Conservation (phyloP, 2,329 filamentous ascomycete genomes). For the Neonectria hederae region DNA sequence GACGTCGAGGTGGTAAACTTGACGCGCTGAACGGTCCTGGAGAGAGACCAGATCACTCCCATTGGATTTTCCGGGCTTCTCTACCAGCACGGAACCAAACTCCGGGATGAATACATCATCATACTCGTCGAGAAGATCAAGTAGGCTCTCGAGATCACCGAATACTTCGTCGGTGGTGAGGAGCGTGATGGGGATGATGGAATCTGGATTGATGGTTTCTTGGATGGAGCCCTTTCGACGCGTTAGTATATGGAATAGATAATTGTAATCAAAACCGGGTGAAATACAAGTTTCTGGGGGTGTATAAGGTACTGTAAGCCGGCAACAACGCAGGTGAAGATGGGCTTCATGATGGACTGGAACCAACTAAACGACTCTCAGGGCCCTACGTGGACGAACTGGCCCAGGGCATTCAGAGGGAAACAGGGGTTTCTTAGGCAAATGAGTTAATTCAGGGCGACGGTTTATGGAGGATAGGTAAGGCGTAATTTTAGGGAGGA, state of each 20-base stretch:
- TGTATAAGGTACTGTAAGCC: conserved; percentile 53
- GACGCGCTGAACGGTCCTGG: not conserved
- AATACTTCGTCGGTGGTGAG: conserved; percentile 51
- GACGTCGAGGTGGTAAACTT: conserved; percentile 37
- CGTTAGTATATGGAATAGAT: conserved; percentile 1
- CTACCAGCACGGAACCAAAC: conserved; percentile 51
- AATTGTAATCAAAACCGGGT: not conserved
- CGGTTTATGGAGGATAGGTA: not conserved
- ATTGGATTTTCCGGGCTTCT: conserved; percentile 46
- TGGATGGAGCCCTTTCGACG: conserved; percentile 50
- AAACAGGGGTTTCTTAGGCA: not conserved
- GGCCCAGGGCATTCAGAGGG: not conserved
- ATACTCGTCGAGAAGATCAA: conserved; percentile 45
- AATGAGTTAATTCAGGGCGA: not conserved
- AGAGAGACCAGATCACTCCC: conserved; percentile 5
- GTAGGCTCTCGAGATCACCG: conserved; percentile 47
- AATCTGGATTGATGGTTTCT: conserved; percentile 53
- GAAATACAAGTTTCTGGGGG: conserved; percentile 48
- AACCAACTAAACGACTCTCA: not conserved
- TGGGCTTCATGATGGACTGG: conserved; percentile 39
- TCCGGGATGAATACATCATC: conserved; percentile 53
- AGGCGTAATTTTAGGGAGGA: not conserved
- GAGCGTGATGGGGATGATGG: conserved; percentile 52
- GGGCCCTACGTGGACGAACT: not conserved
- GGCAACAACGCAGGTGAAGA: conserved; percentile 50